These are phyloP conservation scores for Torulaspora pretoriensis DNA, from an alignment of 1,139 yeast genomes.

Conservation along the genomic window DNA sequence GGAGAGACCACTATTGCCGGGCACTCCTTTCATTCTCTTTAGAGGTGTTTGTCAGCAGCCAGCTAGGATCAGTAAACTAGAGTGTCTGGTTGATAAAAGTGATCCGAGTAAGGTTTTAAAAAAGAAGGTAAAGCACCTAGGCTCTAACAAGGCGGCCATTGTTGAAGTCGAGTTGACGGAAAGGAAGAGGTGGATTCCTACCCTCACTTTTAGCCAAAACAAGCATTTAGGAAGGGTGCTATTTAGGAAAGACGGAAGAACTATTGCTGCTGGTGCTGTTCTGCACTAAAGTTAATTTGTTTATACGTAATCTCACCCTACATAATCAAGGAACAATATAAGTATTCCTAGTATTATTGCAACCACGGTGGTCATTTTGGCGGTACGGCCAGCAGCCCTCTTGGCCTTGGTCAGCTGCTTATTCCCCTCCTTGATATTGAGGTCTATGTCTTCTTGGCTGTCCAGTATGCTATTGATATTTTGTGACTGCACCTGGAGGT, in stretches of 20 bases:
- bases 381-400: conserved; percentile 62
- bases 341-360: conserved; percentile 62
- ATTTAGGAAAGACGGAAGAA: conserved; percentile 76
- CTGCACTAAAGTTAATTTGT: conserved; percentile 19
- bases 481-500: conserved; percentile 70
- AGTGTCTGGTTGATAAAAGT: conserved; percentile 46
- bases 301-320: conserved; percentile 24
- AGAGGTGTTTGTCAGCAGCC: conserved; percentile 78
- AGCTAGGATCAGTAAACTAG: conserved; percentile 59
- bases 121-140: conserved; percentile 65
- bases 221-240: conserved; percentile 75
- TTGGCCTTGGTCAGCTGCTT: conserved; percentile 68
- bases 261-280: conserved; percentile 84
- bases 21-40: conserved; percentile 78
- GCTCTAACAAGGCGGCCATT: conserved; percentile 66
- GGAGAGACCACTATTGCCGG: conserved; percentile 70
- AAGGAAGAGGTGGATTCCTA: conserved; percentile 49
- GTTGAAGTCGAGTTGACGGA: conserved; percentile 63
- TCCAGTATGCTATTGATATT: conserved; percentile 64
- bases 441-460: conserved; percentile 64
- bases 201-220: conserved; percentile 56
- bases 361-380: conserved; percentile 58
- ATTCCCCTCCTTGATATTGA: conserved; percentile 72
- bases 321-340: conserved; percentile 55
- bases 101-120: conserved; percentile 41